Conservation (phyloP, 257 asterid genomes). For the Solanum dulcamara region DNA sequence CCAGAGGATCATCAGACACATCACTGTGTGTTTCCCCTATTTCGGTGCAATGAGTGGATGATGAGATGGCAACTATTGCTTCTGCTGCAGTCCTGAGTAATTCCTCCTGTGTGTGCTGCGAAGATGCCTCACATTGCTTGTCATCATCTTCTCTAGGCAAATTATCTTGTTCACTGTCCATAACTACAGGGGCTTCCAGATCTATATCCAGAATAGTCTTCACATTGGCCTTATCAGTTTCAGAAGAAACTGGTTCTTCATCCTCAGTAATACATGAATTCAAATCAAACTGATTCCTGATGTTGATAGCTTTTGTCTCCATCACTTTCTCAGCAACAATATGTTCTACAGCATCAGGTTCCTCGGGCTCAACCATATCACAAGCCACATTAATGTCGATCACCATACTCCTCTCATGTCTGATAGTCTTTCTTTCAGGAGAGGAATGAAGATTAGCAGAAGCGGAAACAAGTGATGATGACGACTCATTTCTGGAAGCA, state of each 20-base stretch:
- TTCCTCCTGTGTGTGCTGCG: conserved; percentile 30
- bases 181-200: conserved; percentile 51
- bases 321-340: conserved; percentile 17
- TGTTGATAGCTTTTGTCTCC: conserved; percentile 5
- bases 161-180: conserved; percentile 35
- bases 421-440: conserved; percentile 11
- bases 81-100: conserved; percentile 56
- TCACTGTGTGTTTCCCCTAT: conserved; percentile 3
- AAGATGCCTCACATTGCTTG: conserved; percentile 9
- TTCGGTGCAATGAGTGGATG: conserved; percentile 19
- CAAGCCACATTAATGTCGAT: conserved; percentile 78
- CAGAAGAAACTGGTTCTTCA: conserved; percentile 41
- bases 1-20: conserved; percentile 30
- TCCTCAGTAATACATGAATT: conserved; percentile 57
- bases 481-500: conserved; percentile 22
- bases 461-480: conserved; percentile 21
- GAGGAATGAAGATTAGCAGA: conserved; percentile 11
- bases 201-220: conserved; percentile 45
- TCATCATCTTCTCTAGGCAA: conserved; percentile 11
- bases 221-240: conserved; percentile 11
- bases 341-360: conserved; percentile 23
- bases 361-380: conserved; percentile 33
- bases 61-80: conserved; percentile 47
- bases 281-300: conserved; percentile 52
- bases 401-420: conserved; percentile 22